A percentile compares a stretch with the other conserved stretches of the same genome.
These are phyloP conservation scores for Iberis amara DNA, from an alignment of 441 rosid genomes.

Conservation along the genomic window DNA sequence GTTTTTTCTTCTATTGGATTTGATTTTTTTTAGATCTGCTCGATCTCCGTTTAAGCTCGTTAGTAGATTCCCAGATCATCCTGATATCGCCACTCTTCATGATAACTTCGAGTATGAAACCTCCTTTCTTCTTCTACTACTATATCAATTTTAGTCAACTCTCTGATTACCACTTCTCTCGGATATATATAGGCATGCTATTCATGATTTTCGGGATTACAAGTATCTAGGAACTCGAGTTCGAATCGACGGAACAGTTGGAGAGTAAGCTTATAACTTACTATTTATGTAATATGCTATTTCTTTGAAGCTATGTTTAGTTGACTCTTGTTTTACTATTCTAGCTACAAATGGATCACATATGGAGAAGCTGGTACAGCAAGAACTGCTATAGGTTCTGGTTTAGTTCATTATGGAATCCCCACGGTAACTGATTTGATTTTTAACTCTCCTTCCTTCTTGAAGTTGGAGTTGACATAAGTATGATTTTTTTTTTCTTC, in stretches of 20 bases:
- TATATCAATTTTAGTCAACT: background rate
- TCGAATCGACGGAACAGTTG: conserved; percentile 87
- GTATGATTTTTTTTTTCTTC: conserved; percentile 14
- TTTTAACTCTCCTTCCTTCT: background rate
- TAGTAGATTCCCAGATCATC: conserved; percentile 75
- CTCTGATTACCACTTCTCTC: conserved; percentile 1
- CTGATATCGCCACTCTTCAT: conserved; percentile 83
- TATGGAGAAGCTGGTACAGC: conserved; percentile 93
- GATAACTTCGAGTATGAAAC: conserved; percentile 83
- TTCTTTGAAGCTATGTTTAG: background rate
- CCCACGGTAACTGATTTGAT: conserved; percentile 40
- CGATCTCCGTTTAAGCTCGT: conserved; percentile 72
- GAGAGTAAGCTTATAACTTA: conserved; percentile 60
- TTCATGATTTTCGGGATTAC: conserved; percentile 73
- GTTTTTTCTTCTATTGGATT: background rate
- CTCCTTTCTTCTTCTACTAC: background rate
- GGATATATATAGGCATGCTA: conserved; percentile 50
- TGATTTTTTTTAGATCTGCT: conserved; percentile 56
- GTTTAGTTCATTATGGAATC: conserved; percentile 66
- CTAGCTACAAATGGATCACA: conserved; percentile 95
- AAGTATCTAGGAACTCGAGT: conserved; percentile 86
- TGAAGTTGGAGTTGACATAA: conserved; percentile 3
- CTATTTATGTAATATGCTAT: background rate
- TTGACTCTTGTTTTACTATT: background rate
- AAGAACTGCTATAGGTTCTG: conserved; percentile 83